Base-by-base conservation (phyloP, 2,329 filamentous ascomycete species). In the Fusarium hainanense region DNA sequence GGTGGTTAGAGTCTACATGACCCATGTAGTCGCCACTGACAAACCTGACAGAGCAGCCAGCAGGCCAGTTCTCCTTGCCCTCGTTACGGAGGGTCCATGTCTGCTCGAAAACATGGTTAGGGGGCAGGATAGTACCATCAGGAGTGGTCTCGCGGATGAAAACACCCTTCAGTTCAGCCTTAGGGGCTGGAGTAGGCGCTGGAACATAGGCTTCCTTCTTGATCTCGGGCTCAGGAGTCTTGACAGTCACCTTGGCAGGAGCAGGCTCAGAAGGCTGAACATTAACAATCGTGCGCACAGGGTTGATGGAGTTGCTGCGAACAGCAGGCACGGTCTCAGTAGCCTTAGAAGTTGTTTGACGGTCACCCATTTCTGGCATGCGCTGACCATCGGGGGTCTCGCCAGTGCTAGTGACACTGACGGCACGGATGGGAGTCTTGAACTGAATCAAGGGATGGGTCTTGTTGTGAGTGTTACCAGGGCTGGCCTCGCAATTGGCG, bases 391-490 rank as follows among this genome's bases (percentile, higher is more conserved):
- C 84, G 63, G 87, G 87, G 74, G 93, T 89, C 80, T 97, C 93
- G 55, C 91, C 92, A 69, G 92, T 86, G 11, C 95, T 98, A 51
- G 90, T 94, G 54, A 99, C 92, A 67, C 89, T 94, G 37, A 97
- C 93, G 72, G 93, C 91, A 72, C 93, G 92, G 50, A 99, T 91
- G 12, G 95, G 92, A 4, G 93, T 97, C 87, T 93, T 97, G 85
- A 99, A 94, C 84, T 97, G 98, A 84, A 99, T 94, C 74, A 99
- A 84, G 28, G 96, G 96, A 76, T 99, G 96, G n/a, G 94, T 97
- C 80, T 90, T 90, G 85, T 98, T 98, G 84, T 99, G 96, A 23
- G 83, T 84, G 80, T 97, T 95, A 69, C 85, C 85, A 10, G 96
- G 96, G 75, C 90, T 90, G 50, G 95, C 93, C 83, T 99, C 97